phyloP scores from a whole-genome alignment of 208 protist genomes.

The Acanthamoeba castellanii region DNA sequence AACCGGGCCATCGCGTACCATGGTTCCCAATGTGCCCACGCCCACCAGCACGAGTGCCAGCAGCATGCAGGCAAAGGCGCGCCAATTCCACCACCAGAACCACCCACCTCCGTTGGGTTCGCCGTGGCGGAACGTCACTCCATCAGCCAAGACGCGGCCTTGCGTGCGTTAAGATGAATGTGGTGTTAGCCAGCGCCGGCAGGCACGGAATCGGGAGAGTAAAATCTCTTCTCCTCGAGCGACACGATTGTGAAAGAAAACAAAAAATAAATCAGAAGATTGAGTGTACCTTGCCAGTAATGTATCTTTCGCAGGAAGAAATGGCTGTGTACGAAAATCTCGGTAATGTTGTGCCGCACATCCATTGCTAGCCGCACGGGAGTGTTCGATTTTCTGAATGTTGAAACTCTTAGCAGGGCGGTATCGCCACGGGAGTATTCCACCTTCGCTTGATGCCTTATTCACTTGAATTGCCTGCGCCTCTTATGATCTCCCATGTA shows the following conservation, averaged over 20 bases:
- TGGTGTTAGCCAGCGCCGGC: too few species aligned
- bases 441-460: too few species aligned
- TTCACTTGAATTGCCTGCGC: too few species aligned
- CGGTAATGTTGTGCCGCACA: background rate
- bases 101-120: constrained; percentile 6
- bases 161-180: too few species aligned
- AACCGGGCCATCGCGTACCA: background rate
- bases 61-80: background rate
- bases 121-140: background rate
- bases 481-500: too few species aligned
- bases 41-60: background rate
- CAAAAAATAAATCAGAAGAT: background rate
- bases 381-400: background rate
- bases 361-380: background rate
- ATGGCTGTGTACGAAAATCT: constrained; percentile 34
- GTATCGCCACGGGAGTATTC: background rate
- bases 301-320: background rate
- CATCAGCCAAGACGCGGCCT: background rate
- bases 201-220: too few species aligned
- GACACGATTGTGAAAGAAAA: background rate
- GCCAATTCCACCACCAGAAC: constrained; percentile 39
- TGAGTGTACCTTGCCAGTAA: constrained; percentile 14
- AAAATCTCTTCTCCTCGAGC: too few species aligned
- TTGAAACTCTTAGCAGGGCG: background rate
- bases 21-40: background rate